Conservation (phyloP, 768 basidiomycete species). For the Tylopilus sp. region DNA sequence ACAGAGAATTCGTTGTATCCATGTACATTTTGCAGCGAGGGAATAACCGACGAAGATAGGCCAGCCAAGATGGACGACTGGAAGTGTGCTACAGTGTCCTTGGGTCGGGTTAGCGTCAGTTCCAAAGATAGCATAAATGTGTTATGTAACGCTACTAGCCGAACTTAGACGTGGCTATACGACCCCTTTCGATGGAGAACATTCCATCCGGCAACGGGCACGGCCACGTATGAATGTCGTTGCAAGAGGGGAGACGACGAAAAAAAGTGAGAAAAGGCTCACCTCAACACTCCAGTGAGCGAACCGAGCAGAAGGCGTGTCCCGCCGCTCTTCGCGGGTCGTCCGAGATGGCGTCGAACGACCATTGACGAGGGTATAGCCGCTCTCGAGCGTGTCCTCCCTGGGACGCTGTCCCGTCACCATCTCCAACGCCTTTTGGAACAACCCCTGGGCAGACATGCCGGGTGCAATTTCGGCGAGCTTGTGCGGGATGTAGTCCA, state of each 20-base stretch:
- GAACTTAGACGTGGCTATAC: conserved; percentile 5
- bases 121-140: conserved; percentile 2
- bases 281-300: conserved; percentile 67
- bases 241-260: background rate
- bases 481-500: conserved; percentile 38
- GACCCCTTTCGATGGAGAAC: conserved; percentile 9
- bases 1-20: conserved; percentile 97
- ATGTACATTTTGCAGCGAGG: conserved; percentile 58
- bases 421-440: conserved; percentile 40
- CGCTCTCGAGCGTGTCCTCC: conserved; percentile 35
- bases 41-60: conserved; percentile 58
- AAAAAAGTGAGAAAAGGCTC: conserved; percentile 18
- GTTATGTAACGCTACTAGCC: too few relatives aligned
- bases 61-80: conserved; percentile 61
- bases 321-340: conserved; percentile 33
- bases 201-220: too few relatives aligned
- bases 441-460: conserved; percentile 46
- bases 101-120: conserved; percentile 1
- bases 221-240: background rate
- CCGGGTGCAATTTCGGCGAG: conserved; percentile 29
- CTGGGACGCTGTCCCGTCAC: conserved; percentile 26
- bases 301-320: conserved; percentile 66
- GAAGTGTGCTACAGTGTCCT: conserved; percentile 77
- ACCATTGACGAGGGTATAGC: conserved; percentile 33
- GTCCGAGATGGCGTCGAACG: conserved; percentile 7